Evolutionary conservation across 2,329 filamentous ascomycete species (phyloP).

Genomic region (Scedosporium boydii): DNA sequence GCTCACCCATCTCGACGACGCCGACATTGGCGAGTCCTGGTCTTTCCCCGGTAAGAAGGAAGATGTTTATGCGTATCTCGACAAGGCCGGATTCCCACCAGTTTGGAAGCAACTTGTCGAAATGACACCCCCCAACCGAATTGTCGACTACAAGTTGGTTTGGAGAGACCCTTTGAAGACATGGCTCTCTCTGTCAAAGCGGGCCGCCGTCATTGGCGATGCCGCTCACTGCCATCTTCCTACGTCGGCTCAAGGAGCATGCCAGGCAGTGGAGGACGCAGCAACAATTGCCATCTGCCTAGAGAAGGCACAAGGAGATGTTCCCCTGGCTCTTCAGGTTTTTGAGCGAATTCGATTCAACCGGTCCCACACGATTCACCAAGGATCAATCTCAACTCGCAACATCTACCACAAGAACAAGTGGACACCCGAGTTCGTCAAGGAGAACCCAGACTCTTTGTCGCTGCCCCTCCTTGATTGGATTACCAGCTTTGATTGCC

Average conservation of each 20-base stretch:
- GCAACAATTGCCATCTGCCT: slow-evolving; percentile 35
- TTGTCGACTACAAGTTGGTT: slow-evolving; percentile 29
- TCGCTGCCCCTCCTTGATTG: no score
- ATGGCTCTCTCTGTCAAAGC: slow-evolving; percentile 20
- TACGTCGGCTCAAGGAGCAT: slow-evolving; percentile 36
- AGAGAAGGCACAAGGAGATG: no score
- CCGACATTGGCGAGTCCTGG: slow-evolving; percentile 30
- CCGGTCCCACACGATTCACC: no score
- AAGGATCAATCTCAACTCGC: no score
- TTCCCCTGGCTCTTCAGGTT: no score
- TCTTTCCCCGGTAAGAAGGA: slow-evolving; percentile 25
- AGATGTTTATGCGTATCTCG: slow-evolving; percentile 25
- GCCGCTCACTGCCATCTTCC: slow-evolving; percentile 40
- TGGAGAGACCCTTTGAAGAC: slow-evolving; percentile 21
- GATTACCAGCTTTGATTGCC: no score
- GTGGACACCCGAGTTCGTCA: no score
- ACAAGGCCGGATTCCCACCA: slow-evolving; percentile 26
- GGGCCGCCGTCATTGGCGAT: slow-evolving; percentile 37
- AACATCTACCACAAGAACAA: no score
- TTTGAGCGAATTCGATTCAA: no score
- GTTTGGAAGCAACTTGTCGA: slow-evolving; percentile 28
- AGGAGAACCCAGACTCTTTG: no score
- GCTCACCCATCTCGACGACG: slow-evolving; percentile 20
- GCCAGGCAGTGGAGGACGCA: slow-evolving; percentile 39
- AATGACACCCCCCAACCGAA: slow-evolving; percentile 16